Base-by-base conservation (phyloP, 345 rosid genomes). In the Eutrema heterophyllum region DNA sequence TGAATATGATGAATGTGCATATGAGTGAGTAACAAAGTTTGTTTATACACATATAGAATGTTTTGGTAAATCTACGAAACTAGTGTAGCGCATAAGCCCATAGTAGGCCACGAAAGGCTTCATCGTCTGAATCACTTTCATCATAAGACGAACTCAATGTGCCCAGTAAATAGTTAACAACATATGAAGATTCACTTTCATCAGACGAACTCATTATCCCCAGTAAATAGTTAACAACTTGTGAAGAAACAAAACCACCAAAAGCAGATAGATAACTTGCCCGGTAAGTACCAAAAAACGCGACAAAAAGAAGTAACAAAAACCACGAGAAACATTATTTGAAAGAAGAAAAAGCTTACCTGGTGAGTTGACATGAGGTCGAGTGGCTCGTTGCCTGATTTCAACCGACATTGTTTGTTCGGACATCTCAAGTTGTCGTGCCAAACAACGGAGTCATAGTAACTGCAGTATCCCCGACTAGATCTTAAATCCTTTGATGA, bases 401-500 rank as follows among this genome's bases (percentile, higher is more conserved):
- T 50, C 40, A 58, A 41, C 5, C n/a, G 60, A 50, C 73, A 77
- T 16, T 77, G 64, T 71, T 77, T 26, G 10, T 71, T 71, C 2
- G 73, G 45, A 65, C 73, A 77, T 71, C 73, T 77, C 39, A 65
- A 66, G 55, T 52, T 71, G 7, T 58, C 43, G 27, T 50, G 77
- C 77, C 80, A 77, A 50, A 71, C 72, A 41, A 77, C 11, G 46
- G 71, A 72, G 12, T 53, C 38, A 61, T 97, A 94, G 26, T 49
- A 68, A 38, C 38, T 29, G 54, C 96, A 91, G 33, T 82, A 87
- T 44, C 95, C 97, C 68, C 96, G 79, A 49, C 80, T 73, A 49
- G 86, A 80, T 65, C 72, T 79, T 48, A 87, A 62, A 61, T 55
- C 78, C 79, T 78, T 83, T 13, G 83, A 82, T 39, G 71, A 70